Conservation (phyloP, 495 filamentous ascomycete genomes). For the Cryomyces minteri region DNA sequence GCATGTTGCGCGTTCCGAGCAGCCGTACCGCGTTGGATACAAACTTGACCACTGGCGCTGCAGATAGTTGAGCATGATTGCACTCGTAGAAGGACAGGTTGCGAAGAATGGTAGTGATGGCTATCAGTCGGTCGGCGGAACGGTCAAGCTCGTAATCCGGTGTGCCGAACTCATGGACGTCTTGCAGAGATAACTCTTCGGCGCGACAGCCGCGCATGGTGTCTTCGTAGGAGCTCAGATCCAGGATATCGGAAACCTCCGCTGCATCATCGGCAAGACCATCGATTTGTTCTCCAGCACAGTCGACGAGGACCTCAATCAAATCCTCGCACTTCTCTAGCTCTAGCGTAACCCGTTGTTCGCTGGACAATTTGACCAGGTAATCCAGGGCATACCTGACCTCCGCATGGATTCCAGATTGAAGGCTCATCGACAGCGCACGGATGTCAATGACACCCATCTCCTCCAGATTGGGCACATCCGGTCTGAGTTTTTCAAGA, state of each 20-base stretch:
- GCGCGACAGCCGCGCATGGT: slow-evolving; percentile 54
- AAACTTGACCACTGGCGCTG: slow-evolving; percentile 58
- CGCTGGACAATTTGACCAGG: slow-evolving; percentile 51
- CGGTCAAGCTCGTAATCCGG: slow-evolving; percentile 66
- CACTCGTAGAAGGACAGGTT: slow-evolving; percentile 72
- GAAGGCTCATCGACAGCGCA: slow-evolving; percentile 80
- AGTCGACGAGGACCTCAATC: slow-evolving; percentile 74
- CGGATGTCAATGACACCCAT: slow-evolving; percentile 78
- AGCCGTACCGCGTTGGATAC: slow-evolving; percentile 65
- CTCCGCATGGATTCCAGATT: slow-evolving; percentile 77
- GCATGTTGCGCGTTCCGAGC: slow-evolving; percentile 75
- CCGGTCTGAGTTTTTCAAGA: slow-evolving; percentile 43
- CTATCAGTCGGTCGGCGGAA: slow-evolving; percentile 70
- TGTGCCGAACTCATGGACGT: slow-evolving; percentile 56
- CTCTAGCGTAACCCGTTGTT: slow-evolving; percentile 36
- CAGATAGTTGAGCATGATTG: slow-evolving; percentile 55
- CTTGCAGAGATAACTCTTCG: slow-evolving; percentile 51
- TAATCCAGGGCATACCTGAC: slow-evolving; percentile 76
- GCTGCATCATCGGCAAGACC: slow-evolving; percentile 57
- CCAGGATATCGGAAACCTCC: slow-evolving; percentile 69
- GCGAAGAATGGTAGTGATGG: slow-evolving; percentile 79
- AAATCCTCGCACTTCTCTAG: slow-evolving; percentile 72
- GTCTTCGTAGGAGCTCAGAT: slow-evolving; percentile 72
- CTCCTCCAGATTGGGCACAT: slow-evolving; percentile 55
- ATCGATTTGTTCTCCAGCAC: slow-evolving; percentile 73